Evolutionary conservation across 1,284 basidiomycete genomes (phyloP), one percentile per base, ranked within the genome.

Genomic region (Ceratobasidium sp.): DNA sequence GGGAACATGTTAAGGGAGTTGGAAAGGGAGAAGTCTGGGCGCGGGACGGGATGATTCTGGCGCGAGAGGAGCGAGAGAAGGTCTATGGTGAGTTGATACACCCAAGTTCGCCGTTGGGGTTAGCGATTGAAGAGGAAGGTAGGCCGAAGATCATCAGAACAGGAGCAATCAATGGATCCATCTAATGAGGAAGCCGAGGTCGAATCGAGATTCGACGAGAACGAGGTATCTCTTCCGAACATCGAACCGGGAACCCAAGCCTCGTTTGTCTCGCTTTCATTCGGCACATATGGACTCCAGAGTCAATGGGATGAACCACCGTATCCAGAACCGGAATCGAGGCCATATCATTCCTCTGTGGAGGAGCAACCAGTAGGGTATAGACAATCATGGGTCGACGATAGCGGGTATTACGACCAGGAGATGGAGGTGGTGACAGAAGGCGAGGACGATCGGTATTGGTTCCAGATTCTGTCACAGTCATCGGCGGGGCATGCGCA

Each of bases 231-330:
- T 23, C n/a, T 23, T 6, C 40, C 65, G 65, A 28, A 38, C 46
- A 17, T 17, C 12, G 61, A 28, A 20, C 61, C 44, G 20, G 17
- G 17, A 20, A 70, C 67, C 42, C 69, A 71, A 42, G 28, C 42
- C 3, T 44, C 54, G 26, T 71, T 71, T 48, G 38, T 54, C 23
- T 54, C 69, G 3, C 56, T 59, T 40, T 59, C 56, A n/a, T 71
- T 71, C 26, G 54, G 9, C 33, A n/a, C 38, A 15, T 5, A 33
- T 15, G 33, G 17, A 9, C 28, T 26, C 28, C 28, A 38, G 57
- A 33, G 46, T 48, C 46, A 48, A 48, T 48, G 46, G 28, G 57
- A 42, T 7, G 59, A 62, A 17, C 59, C 59, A 20, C 12, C 38
- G 38, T 15, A 7, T 2, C 38, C 12, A 13, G 38, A 42, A 33